phyloP scores from a whole-genome alignment of 148 eudicot species.

The Agrostemma githago region DNA sequence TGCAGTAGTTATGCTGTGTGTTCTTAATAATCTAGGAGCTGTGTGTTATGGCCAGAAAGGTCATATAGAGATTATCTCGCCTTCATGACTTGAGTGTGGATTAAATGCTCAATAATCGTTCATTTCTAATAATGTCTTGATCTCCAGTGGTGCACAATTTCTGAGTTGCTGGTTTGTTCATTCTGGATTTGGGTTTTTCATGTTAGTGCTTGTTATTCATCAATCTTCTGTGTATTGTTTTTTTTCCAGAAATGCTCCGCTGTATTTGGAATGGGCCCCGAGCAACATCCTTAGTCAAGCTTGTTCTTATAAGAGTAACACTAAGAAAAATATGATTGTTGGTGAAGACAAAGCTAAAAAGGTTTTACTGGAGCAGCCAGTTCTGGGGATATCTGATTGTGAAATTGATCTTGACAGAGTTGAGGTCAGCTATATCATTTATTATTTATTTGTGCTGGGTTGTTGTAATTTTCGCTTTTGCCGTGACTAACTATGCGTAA shows the following conservation, averaged over 20 bases:
- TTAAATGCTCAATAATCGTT: not conserved
- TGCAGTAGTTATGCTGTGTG: no score
- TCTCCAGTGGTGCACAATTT: not conserved
- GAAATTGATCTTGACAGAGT: constrained; percentile 80
- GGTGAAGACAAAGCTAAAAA: constrained; percentile 58
- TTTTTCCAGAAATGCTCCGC: constrained; percentile 59
- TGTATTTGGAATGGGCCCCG: constrained; percentile 97
- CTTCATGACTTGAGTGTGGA: not conserved
- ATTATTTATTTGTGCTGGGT: not conserved
- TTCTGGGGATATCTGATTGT: constrained; percentile 43
- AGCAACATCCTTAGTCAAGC: constrained; percentile 50
- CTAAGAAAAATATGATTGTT: constrained; percentile 27
- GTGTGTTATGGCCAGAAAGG: not conserved
- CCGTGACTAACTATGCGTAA: not conserved
- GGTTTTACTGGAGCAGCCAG: constrained; percentile 49
- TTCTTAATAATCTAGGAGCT: not conserved
- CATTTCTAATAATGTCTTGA: not conserved
- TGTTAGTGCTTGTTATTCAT: not conserved
- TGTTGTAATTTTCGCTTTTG: not conserved
- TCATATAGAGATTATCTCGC: not conserved
- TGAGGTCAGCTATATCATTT: constrained; percentile 55
- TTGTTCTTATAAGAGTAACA: constrained; percentile 23
- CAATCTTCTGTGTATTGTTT: not conserved
- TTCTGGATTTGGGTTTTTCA: no score
- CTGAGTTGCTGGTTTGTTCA: not conserved